Percentiles rank a stretch among this genome's conserved stretches.
These are phyloP conservation scores for Phytophthora cajani DNA, from an alignment of 352 stramenopile genomes.

Conservation along the genomic window DNA sequence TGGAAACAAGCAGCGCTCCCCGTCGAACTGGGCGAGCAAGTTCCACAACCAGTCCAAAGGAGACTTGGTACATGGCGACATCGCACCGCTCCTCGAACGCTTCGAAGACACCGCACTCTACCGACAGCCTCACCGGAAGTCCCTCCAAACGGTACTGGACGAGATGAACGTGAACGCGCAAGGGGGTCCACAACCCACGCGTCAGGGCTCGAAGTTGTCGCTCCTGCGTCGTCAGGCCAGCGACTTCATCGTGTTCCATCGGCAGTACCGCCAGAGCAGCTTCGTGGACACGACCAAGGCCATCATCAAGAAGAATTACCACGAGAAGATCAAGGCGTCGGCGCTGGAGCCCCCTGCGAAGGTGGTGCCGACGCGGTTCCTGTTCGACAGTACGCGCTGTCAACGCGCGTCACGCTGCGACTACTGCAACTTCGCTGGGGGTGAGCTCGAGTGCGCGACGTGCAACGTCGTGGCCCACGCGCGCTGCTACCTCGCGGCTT, in stretches of 20 bases:
- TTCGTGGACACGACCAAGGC: slow-evolving; percentile 19
- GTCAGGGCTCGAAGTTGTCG: background rate
- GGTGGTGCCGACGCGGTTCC: slow-evolving; percentile 54
- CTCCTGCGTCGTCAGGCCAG: slow-evolving; percentile 27
- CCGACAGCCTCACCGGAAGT: slow-evolving; percentile 42
- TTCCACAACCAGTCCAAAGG: slow-evolving; percentile 44
- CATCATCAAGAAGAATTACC: slow-evolving; percentile 15
- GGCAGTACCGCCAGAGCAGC: slow-evolving; percentile 8
- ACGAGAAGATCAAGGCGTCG: slow-evolving; percentile 12
- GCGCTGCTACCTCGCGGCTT: slow-evolving; percentile 56
- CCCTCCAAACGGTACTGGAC: slow-evolving; percentile 36
- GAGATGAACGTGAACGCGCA: slow-evolving; percentile 35
- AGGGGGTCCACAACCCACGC: background rate
- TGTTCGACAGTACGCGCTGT: slow-evolving; percentile 56
- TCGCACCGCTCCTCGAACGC: slow-evolving; percentile 38
- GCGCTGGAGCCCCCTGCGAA: slow-evolving; percentile 16
- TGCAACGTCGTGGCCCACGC: slow-evolving; percentile 76
- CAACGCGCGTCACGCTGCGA: slow-evolving; percentile 54
- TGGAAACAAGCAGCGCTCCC: slow-evolving; percentile 4
- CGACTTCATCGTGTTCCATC: slow-evolving; percentile 15
- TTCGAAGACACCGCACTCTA: slow-evolving; percentile 47
- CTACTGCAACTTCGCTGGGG: slow-evolving; percentile 66
- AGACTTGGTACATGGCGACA: slow-evolving; percentile 39
- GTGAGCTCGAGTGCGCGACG: slow-evolving; percentile 69
- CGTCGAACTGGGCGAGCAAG: slow-evolving; percentile 25